A percentile compares a stretch with the other conserved stretches of the same genome.
Evolutionary conservation across 176 grass and related monocot species (phyloP).

Genomic region (maize (Zea mays)): DNA sequence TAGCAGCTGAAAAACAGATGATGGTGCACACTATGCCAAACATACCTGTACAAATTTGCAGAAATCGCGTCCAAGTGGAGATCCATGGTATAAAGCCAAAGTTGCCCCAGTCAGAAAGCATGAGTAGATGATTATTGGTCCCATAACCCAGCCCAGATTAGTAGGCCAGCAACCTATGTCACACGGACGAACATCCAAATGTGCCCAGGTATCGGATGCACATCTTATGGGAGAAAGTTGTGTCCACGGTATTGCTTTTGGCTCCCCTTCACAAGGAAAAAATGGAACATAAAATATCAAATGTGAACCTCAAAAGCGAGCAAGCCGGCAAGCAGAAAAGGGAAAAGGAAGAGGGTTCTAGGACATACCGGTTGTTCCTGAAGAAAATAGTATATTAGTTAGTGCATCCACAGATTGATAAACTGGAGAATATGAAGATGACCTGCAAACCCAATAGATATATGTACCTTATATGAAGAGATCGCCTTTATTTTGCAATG

Average conservation of each 20-base stretch:
- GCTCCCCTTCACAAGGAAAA: constrained; percentile 64
- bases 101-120: constrained; percentile 69
- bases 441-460: constrained; percentile 46
- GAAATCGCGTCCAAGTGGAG: constrained; percentile 82
- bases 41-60: constrained; percentile 93
- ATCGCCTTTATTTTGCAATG: not conserved
- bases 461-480: constrained; percentile 1
- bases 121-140: constrained; percentile 70
- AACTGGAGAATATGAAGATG: constrained; percentile 57
- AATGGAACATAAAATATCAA: constrained; percentile 25
- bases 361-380: constrained; percentile 86
- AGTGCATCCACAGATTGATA: constrained; percentile 63
- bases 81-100: constrained; percentile 89
- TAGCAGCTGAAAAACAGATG: constrained; percentile 10
- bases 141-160: constrained; percentile 97
- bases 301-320: not conserved
- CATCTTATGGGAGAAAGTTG: constrained; percentile 81
- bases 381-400: constrained; percentile 96
- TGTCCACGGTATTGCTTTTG: constrained; percentile 97
- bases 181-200: constrained; percentile 63
- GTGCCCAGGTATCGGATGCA: constrained; percentile 70
- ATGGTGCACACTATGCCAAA: not conserved
- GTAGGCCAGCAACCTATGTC: constrained; percentile 89
- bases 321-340: not conserved
- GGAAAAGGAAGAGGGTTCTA: not conserved